Conservation (phyloP, 2,329 filamentous ascomycete species). For the Trichoderma lentiforme region DNA sequence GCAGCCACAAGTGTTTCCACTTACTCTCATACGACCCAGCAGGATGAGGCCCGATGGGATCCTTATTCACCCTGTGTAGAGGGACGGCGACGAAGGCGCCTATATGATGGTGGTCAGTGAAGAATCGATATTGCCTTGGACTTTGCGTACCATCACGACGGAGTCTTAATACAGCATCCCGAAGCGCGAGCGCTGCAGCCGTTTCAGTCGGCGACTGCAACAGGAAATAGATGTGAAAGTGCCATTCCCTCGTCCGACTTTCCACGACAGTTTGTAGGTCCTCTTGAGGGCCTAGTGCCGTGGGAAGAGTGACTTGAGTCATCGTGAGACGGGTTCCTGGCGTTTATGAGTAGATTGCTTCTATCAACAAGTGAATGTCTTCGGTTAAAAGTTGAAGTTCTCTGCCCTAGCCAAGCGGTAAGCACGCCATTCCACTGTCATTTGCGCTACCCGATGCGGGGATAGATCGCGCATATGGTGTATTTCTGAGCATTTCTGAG, state of each 20-base stretch:
- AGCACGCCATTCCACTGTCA: background rate
- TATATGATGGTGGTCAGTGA: slow-evolving; percentile 8
- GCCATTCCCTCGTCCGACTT: slow-evolving; percentile 31
- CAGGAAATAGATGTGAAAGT: slow-evolving; percentile 36
- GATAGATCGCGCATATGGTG: background rate
- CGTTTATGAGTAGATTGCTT: background rate
- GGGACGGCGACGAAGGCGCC: slow-evolving; percentile 35
- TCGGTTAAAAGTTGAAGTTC: background rate
- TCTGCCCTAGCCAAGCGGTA: background rate
- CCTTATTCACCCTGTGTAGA: slow-evolving; percentile 31
- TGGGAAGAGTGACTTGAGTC: slow-evolving; percentile 20
- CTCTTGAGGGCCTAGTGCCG: slow-evolving; percentile 23
- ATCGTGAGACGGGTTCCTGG: background rate
- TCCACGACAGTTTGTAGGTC: slow-evolving; percentile 32
- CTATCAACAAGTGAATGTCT: background rate
- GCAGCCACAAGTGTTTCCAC: slow-evolving; percentile 2
- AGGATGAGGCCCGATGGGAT: slow-evolving; percentile 34
- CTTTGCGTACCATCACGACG: slow-evolving; percentile 30
- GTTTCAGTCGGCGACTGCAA: slow-evolving; percentile 32
- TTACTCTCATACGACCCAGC: slow-evolving; percentile 35
- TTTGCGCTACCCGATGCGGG: background rate
- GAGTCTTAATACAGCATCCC: slow-evolving; percentile 32
- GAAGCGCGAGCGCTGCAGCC: slow-evolving; percentile 32
- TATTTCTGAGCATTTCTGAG: background rate
- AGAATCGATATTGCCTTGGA: background rate